These are phyloP conservation scores for Galium porrigens DNA, from an alignment of 305 asterid genomes.

Conservation along the genomic window DNA sequence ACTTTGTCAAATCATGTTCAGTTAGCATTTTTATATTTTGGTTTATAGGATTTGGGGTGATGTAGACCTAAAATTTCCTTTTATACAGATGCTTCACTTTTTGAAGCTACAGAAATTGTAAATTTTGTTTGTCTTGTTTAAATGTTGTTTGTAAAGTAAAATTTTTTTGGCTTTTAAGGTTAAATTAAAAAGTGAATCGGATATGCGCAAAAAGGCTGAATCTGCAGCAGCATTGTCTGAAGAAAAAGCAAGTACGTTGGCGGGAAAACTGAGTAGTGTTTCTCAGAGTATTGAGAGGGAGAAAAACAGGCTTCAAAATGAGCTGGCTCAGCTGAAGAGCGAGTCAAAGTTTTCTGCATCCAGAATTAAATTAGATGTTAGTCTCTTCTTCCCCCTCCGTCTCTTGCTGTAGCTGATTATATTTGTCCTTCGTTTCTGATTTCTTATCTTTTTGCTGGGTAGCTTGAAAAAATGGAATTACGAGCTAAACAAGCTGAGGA, in stretches of 20 bases:
- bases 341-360: slow-evolving; percentile 69
- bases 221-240: slow-evolving; percentile 58
- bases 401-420: slow-evolving; percentile 7
- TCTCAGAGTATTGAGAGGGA: slow-evolving; percentile 61
- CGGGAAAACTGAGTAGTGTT: slow-evolving; percentile 46
- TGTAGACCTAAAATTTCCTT: not conserved
- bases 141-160: not conserved
- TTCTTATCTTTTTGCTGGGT: slow-evolving; percentile 18
- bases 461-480: slow-evolving; percentile 79
- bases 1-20: not conserved
- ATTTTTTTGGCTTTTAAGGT: slow-evolving; percentile 27
- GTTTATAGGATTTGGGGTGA: not conserved
- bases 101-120: not conserved
- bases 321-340: slow-evolving; percentile 60
- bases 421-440: slow-evolving; percentile 12
- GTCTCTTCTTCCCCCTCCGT: slow-evolving; percentile 15
- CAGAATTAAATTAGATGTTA: slow-evolving; percentile 62
- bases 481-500: slow-evolving; percentile 74
- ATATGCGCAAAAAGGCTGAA: slow-evolving; percentile 63
- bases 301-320: slow-evolving; percentile 53
- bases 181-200: slow-evolving; percentile 59
- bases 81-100: not conserved
- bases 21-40: not conserved
- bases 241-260: slow-evolving; percentile 52
- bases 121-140: not conserved